Conservation (phyloP, 1,284 basidiomycete species). For the Trichosporon ovoides region DNA sequence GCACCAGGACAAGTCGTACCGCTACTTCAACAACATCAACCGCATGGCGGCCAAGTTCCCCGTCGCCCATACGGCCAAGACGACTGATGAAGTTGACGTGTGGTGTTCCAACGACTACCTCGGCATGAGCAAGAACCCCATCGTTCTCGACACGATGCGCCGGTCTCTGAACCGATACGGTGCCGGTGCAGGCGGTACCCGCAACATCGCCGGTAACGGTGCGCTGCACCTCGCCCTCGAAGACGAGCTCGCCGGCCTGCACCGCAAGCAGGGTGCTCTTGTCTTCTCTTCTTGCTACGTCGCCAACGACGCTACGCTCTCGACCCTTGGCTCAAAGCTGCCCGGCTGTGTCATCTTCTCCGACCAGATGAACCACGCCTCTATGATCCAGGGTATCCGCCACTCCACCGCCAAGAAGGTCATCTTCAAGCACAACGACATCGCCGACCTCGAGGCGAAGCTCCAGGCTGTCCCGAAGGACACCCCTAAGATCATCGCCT, state of each 20-base stretch:
- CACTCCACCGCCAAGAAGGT: constrained; percentile 92
- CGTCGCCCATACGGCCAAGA: constrained; percentile 86
- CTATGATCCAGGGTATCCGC: constrained; percentile 99
- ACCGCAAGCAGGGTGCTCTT: constrained; percentile 89
- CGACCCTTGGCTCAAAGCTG: constrained; percentile 89
- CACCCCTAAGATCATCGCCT: constrained; percentile 93
- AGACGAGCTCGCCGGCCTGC: constrained; percentile 82
- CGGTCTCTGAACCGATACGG: constrained; percentile 93
- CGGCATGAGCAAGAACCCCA: constrained; percentile 95
- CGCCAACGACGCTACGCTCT: constrained; percentile 96
- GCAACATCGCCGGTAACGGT: constrained; percentile 98
- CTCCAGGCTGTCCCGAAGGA: constrained; percentile 81
- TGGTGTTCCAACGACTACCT: constrained; percentile 99
- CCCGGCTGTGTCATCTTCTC: constrained; percentile 96
- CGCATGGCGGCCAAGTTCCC: constrained; percentile 92
- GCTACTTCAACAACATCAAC: constrained; percentile 99
- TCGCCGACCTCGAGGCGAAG: constrained; percentile 87
- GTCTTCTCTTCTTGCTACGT: constrained; percentile 99
- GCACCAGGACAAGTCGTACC: constrained; percentile 87
- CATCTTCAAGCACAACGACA: constrained; percentile 97
- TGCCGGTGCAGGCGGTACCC: constrained; percentile 94
- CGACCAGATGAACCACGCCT: constrained; percentile 94
- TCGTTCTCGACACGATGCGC: constrained; percentile 96
- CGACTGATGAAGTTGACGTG: constrained; percentile 90
- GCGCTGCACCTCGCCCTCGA: constrained; percentile 94